Conservation (phyloP, 116 monocot species). For the Papilionanthe hybrid region DNA sequence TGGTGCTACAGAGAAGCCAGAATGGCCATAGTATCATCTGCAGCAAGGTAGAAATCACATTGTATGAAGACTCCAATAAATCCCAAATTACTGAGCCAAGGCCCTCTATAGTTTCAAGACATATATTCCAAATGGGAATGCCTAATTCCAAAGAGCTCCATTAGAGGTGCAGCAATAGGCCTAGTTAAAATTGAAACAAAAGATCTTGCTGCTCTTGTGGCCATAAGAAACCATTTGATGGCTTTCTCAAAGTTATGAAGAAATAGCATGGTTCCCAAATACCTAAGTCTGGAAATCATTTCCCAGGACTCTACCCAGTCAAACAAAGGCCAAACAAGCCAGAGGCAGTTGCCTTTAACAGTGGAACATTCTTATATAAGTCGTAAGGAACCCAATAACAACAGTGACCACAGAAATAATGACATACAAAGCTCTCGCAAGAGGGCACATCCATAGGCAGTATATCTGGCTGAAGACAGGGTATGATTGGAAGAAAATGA, state of each 20-base stretch:
- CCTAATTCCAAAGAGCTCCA: conserved; percentile 59
- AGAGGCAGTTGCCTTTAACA: conserved; percentile 83
- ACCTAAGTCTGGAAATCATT: conserved; percentile 93
- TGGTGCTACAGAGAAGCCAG: conserved; percentile 39
- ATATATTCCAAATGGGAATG: conserved; percentile 60
- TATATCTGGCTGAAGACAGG: conserved; percentile 84
- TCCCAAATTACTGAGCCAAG: conserved; percentile 44
- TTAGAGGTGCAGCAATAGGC: conserved; percentile 63
- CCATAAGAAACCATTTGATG: conserved; percentile 70
- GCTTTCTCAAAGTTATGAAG: conserved; percentile 92
- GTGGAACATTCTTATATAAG: conserved; percentile 91
- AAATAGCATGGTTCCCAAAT: conserved; percentile 96
- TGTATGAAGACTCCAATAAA: conserved; percentile 47
- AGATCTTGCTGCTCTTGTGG: conserved; percentile 49
- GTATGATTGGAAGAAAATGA: conserved; percentile 95
- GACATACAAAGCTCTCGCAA: conserved; percentile 77
- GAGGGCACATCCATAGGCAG: conserved; percentile 97
- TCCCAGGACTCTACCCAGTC: conserved; percentile 98
- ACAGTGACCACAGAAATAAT: conserved; percentile 79
- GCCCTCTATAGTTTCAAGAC: conserved; percentile 39
- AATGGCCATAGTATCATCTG: conserved; percentile 77
- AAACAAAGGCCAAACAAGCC: conserved; percentile 84
- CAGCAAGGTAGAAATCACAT: conserved; percentile 22
- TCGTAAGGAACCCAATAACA: conserved; percentile 98
- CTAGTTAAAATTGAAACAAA: conserved; percentile 54